These are phyloP conservation scores for Neonectria faginata DNA, from an alignment of 2,329 filamentous ascomycete species.

Conservation along the genomic window DNA sequence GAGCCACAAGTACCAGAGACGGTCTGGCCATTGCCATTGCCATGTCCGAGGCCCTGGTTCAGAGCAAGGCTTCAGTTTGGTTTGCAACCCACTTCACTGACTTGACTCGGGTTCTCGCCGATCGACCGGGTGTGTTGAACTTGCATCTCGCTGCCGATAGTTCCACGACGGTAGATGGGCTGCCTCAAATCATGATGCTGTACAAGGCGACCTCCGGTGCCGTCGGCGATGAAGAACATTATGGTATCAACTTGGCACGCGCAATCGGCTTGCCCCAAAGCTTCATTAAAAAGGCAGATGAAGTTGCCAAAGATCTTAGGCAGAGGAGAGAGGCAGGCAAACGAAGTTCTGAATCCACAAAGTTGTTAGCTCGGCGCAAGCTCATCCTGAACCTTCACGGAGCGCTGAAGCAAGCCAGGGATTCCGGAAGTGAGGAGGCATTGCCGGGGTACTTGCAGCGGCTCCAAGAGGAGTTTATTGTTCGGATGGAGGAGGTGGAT, in stretches of 20 bases:
- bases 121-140: constrained; percentile 83
- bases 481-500: constrained; percentile 76
- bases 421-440: constrained; percentile 71
- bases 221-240: constrained; percentile 74
- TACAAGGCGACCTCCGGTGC: constrained; percentile 84
- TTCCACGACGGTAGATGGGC: constrained; percentile 59
- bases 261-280: constrained; percentile 77
- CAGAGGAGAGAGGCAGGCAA: constrained; percentile 68
- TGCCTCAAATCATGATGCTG: constrained; percentile 81
- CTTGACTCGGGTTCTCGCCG: constrained; percentile 78
- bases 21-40: constrained; percentile 90
- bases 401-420: constrained; percentile 74
- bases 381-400: constrained; percentile 80
- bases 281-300: constrained; percentile 76
- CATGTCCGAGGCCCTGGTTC: constrained; percentile 87
- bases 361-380: constrained; percentile 74
- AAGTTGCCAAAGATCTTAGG: constrained; percentile 72
- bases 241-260: constrained; percentile 85
- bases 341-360: constrained; percentile 67
- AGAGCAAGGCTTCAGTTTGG: constrained; percentile 84
- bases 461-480: constrained; percentile 78
- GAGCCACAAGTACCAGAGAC: constrained; percentile 89
- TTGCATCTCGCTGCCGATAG: constrained; percentile 83
- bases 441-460: constrained; percentile 56
- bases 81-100: constrained; percentile 95